Percentiles rank a stretch among this genome's conserved stretches.
phyloP scores from a whole-genome alignment of 2,329 filamentous ascomycete genomes.

The Fusarium robinianum region DNA sequence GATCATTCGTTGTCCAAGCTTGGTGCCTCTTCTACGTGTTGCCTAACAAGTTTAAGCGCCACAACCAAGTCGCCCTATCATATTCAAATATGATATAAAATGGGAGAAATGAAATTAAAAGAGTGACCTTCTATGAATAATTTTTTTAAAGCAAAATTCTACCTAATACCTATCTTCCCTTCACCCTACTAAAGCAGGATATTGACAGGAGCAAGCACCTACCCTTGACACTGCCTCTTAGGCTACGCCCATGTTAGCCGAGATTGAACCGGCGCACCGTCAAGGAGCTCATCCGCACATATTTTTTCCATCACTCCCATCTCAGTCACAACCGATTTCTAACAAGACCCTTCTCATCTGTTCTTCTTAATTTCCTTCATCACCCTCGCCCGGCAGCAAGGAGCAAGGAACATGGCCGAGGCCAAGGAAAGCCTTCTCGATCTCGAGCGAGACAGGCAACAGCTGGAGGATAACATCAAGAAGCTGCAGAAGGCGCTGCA shows the following conservation, averaged over 20 bases:
- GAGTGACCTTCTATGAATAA: no score
- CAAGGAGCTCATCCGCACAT: slow-evolving; percentile 11
- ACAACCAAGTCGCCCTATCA: no score
- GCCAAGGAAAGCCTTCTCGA: slow-evolving; percentile 61
- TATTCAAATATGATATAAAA: slow-evolving; percentile 13
- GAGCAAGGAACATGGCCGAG: slow-evolving; percentile 44
- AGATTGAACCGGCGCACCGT: slow-evolving; percentile 28
- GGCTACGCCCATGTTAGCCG: slow-evolving; percentile 30
- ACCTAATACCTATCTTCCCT: no score
- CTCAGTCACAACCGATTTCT: no score
- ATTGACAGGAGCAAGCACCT: no score
- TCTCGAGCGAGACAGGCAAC: slow-evolving; percentile 74
- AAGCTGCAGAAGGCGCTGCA: slow-evolving; percentile 75
- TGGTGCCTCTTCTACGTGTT: no score
- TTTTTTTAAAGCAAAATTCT: no score
- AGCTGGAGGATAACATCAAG: slow-evolving; percentile 73
- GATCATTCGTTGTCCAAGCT: no score
- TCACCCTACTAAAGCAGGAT: no score
- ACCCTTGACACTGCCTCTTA: no score
- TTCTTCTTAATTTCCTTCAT: slow-evolving; percentile 12
- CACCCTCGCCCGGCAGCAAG: slow-evolving; percentile 6
- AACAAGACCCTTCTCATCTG: slow-evolving; percentile 3
- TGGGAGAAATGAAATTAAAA: slow-evolving; percentile 18
- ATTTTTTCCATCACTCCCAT: slow-evolving; percentile 15
- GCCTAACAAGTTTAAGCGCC: no score